Evolutionary conservation across 176 grass and related monocot genomes (phyloP), one percentile per base, ranked within the genome.

Genomic region (Rhynchospora tenuis): DNA sequence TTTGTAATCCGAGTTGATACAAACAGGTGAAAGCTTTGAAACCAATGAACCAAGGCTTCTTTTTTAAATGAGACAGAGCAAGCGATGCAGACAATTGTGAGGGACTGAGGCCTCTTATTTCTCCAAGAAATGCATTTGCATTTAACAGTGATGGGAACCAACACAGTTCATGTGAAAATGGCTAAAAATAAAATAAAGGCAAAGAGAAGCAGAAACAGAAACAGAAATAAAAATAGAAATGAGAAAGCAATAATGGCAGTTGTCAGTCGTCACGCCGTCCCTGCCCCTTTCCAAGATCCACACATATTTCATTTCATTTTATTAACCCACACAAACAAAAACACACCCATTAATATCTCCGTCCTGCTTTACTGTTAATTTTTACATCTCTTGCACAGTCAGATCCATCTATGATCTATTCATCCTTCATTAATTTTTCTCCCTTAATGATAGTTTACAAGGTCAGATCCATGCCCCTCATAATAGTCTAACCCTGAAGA

Each of bases 261-360:
- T 23, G 57, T 82, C 80, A 82, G 80, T 67, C 61, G 57, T 82
- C 80, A 82, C 80, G 80, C 80, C 43, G 61, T 51, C 42, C 61
- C 42, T 82, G 62, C 6, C 59, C 57, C 62, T 16, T 48, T 38
- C 57, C 61, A 68, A 4, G 33, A 38, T 82, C 61, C 59, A 82
- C 60, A 68, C 61, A 55, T 38, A 24, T 52, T 14, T 50, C 80
- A 76, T 77, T 64, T 67, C 19, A 26, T 79, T 63, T 66, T 22
- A 33, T 31, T 57, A 38, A 42, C 61, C 28, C 73, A 55, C 43
- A 54, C 42, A 56, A 42, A 69, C 50, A 48, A 47, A 38, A 80
- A 56, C 57, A 42, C 29, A 43, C 43, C 28, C n/a, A 70, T 56
- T 14, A 26, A 81, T 82, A 67, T 59, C 29, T 81, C 50, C n/a